phyloP scores from a whole-genome alignment of 2,329 filamentous ascomycete genomes.

The Alternaria sp. region DNA sequence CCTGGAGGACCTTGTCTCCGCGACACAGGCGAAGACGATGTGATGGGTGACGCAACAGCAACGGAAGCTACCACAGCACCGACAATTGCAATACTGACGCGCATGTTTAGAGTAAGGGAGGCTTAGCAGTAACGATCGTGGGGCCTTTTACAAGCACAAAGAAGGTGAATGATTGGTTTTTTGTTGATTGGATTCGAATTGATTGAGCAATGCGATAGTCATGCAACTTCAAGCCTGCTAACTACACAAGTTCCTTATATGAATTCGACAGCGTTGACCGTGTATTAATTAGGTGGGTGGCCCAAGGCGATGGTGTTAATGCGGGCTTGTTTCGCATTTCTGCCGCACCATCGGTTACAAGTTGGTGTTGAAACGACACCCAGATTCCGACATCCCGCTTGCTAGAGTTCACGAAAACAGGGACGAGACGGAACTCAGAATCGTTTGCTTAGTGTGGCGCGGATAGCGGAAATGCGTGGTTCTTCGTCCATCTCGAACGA shows the following conservation, averaged over 20 bases:
- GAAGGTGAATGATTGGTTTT: not conserved
- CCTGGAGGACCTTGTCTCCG: slow-evolving; percentile 3
- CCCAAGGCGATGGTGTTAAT: slow-evolving; percentile 11
- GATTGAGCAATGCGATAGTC: not conserved
- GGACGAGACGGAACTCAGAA: not conserved
- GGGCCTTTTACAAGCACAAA: slow-evolving; percentile 3
- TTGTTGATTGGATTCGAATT: not conserved
- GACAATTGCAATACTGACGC: slow-evolving; percentile 17
- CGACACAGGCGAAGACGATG: slow-evolving; percentile 5
- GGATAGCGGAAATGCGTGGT: not conserved
- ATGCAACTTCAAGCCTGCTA: not conserved
- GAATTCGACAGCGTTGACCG: not conserved
- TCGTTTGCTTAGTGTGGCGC: not conserved
- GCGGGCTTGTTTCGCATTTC: slow-evolving; percentile 19
- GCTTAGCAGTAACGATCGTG: slow-evolving; percentile 9
- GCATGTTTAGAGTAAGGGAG: slow-evolving; percentile 18
- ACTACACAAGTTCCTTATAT: not conserved
- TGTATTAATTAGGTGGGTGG: not conserved
- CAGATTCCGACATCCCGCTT: not conserved
- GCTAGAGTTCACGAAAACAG: not conserved
- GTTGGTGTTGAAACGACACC: slow-evolving; percentile 19
- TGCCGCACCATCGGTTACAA: slow-evolving; percentile 27
- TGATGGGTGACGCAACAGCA: slow-evolving; percentile 29
- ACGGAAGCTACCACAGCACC: slow-evolving; percentile 16
- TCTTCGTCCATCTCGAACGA: not conserved